Base-by-base conservation (phyloP, 306 rosid genomes). In the Ormosia semicastrata region DNA sequence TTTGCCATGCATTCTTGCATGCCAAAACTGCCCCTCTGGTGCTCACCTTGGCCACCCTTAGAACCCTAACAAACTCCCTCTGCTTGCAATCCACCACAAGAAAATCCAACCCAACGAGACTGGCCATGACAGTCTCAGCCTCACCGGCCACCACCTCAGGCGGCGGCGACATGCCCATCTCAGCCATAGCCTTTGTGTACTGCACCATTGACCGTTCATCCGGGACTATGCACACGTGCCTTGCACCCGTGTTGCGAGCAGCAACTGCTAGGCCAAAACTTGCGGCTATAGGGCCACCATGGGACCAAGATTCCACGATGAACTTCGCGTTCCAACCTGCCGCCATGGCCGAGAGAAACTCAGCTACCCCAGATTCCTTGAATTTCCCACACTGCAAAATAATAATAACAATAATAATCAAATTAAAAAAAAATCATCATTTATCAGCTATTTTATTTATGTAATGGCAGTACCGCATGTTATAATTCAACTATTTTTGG, bases 261-360 rank as follows among this genome's bases (percentile, higher is more conserved):
- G 98, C 97, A 30, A 91, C 86, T 3, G 97, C 88, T 1, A 94
- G 89, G 7, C 98, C 98, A 0, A 92, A 64, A 84, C 98, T 94
- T 3, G 97, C 82, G 1, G 87, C 89, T 1, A 91, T 73, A 1
- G 94, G 87, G 14, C 88, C 85, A 0, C 91, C 92, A 2, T 34
- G 58, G 13, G 83, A 79, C 91, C 94, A 94, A 1, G 86, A 78
- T 37, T 94, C 97, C 0, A 91, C 97, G 32, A 94, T 92, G 18
- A 94, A 85, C 70, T 87, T 91, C 0, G 92, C 89, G 81, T 94
- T 85, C 96, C 96, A 94, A 1, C 97, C 98, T 1, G 96, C 98
- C 0, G 98, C 98, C 93, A 92, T 89, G 72, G 94, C 92, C 0
- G 98, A 86, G 18, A 94, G 97, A 2, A 94, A 87, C 87, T 94